Base-by-base conservation (phyloP, 2,329 filamentous ascomycete genomes). In the Hirsutella rhossiliensis region DNA sequence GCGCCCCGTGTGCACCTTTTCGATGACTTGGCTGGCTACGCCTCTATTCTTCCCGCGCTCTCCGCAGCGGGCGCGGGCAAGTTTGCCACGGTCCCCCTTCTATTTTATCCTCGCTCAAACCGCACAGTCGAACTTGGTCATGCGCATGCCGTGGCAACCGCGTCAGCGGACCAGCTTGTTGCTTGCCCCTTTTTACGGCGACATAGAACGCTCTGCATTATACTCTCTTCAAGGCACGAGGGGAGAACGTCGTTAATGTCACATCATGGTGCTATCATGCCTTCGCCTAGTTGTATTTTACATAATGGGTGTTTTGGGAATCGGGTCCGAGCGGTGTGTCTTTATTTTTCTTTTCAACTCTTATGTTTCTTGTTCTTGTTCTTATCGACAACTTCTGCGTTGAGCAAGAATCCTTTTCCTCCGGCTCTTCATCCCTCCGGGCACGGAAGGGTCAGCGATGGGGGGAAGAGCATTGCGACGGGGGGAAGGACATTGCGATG, bases 281-380 rank as follows among this genome's bases (percentile, higher is more conserved):
- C 39, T 31, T 43, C 43, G 8, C 36, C 36, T 42, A 47, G 38
- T 42, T 56, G 48, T 52, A 52, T 47, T 51, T 49, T 51, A 54
- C 40, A 43, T 48, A 15, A 42, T 37, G 39, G 45, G 48, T 48
- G 42, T 49, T 48, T 47, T 13, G 44, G 46, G 43, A 40, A 46
- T 34, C 20, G 8, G 28, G 29, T 38, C 43, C 18, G 36, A 39
- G 19, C 23, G 27, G 27, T 45, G 23, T 42, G 17, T 38, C 30
- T 40, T 11, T 8, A 30, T 42, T 28, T 38, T 40, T 40, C 20
- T 7, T 12, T 12, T 40, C 8, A n/a, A n/a, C n/a, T n/a, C n/a
- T n/a, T n/a, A n/a, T 36, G 17, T 17, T 17, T n/a, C 15, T 9
- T 5, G 15, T 11, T 4, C 2, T 15, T 15, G 17, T 17, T 37